These are phyloP conservation scores for Russula vinacea DNA, from an alignment of 768 basidiomycete genomes.

Conservation along the genomic window DNA sequence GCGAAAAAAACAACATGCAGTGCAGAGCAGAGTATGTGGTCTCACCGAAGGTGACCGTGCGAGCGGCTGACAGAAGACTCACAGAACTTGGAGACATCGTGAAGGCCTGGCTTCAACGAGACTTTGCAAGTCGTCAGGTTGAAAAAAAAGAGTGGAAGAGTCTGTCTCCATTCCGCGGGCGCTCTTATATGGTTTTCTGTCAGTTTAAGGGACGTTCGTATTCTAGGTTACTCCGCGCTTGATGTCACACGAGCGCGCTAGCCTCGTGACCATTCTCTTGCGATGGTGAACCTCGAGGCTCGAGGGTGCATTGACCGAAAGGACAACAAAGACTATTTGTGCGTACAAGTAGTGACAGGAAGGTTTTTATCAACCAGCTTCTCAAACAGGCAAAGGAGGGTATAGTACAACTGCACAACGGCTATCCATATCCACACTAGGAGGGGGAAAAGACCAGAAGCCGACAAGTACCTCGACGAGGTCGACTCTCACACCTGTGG, in stretches of 20 bases:
- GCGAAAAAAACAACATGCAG: too few species aligned
- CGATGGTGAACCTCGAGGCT: too few species aligned
- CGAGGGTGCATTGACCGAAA: too few species aligned
- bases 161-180: not conserved
- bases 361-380: not conserved
- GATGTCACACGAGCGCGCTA: too few species aligned
- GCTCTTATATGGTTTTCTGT: not conserved
- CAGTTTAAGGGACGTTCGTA: too few species aligned
- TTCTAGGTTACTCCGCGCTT: too few species aligned
- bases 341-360: not conserved
- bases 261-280: too few species aligned
- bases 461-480: not conserved
- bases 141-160: not conserved
- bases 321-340: not conserved
- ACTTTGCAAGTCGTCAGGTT: not conserved
- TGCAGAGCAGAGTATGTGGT: not conserved
- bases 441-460: not conserved
- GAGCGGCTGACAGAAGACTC: not conserved
- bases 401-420: not conserved
- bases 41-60: slow-evolving; percentile 14
- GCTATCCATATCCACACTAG: not conserved
- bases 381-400: not conserved
- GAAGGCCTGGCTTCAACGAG: not conserved
- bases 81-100: not conserved
- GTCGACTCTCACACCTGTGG: not conserved